Evolutionary conservation across 257 asterid species (phyloP), one percentile per base, ranked within the genome.

Genomic region (Linderniella brevidens): DNA sequence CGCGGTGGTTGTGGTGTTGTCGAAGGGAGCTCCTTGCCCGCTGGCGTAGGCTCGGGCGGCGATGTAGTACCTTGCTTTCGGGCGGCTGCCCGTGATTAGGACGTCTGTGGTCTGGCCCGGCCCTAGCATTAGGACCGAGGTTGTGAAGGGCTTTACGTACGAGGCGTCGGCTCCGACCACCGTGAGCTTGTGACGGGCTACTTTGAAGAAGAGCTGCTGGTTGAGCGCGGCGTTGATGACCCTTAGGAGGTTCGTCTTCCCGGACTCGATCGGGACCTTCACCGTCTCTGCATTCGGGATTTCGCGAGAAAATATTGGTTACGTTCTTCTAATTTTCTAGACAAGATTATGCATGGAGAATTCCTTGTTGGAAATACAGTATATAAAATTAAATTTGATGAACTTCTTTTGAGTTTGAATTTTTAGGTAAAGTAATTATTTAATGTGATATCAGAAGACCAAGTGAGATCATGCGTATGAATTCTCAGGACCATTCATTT

Each of bases 41-140:
- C 90, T 80, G 13, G 90, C 92, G 11, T 88, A 88, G 42, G 97
- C 95, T 0, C 86, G 78, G 14, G 82, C 90, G 0, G 97, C 92
- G 0, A 88, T 68, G 71, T 84, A 74, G 77, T 88, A 88, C 13
- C 64, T 52, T 32, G 68, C 65, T n/a, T 0, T 95, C 82, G 12
- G 77, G 70, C 57, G 78, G 95, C 61, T 8, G 85, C 74, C 0
- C 78, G 76, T n/a, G 64, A 88, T 63, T 6, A 88, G 78, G 49
- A 88, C 94, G 50, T 88, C 93, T 1, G 97, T 88, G 16, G 97
- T 88, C 47, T 88, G 87, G 11, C 97, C 95, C 0, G 97, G 97
- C 3, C 97, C 97, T 13, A 88, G 73, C 97, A 88, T 80, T 62
- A 88, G 51, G 46, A 78, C 80, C 1, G 83, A 62, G 57, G 98